Base-by-base conservation (phyloP, 2,329 filamentous ascomycete species). In the Penicillium sp. region DNA sequence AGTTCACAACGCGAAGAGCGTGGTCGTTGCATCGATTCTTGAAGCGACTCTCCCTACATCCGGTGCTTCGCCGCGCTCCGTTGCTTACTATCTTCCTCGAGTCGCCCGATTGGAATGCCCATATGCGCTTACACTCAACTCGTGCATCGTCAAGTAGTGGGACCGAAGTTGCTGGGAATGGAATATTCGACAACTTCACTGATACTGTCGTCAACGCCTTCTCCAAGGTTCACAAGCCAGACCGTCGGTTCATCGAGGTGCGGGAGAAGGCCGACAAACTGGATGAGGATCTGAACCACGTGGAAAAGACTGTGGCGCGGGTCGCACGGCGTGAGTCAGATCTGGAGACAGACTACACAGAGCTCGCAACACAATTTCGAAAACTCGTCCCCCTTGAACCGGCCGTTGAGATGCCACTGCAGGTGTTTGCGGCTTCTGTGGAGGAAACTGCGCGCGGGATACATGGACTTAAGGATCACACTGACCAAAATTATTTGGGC, bases 141-240 rank as follows among this genome's bases (percentile, higher is more conserved):
- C 76, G 90, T 31, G 76, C 73, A 17, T 77, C 80, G 44, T 73
- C 65, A 12, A 66, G 61, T 34, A 61, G 66, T 9, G 62, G 64
- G 10, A 61, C 65, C 5, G 61, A 65, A 6, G 61, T 57, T 25
- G 66, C 67, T 5, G 60, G 60, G 56, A 73, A 73, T 16, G 74
- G 88, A 26, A 86, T 96, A 29, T 92, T 98, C 54, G 92, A 98
- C 60, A 89, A 85, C 55, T 87, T 96, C 59, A 87, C 92, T 27
- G 92, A 98, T 62, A 93, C 85, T 23, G 93, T 96, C 60, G 84
- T 98, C 64, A 96, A 96, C 60, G 90, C 88, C 26, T 98, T 98
- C 58, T 89, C 85, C 32, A 98, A 96, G 65, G 83, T 95, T 1
- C 85, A 96, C 71, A 94, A 93, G 64, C 85, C 89, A 5, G 92